A percentile compares a stretch with the other conserved stretches of the same genome.
Evolutionary conservation across 495 filamentous ascomycete genomes (phyloP).

Genomic region (Daldinia bambusicola): DNA sequence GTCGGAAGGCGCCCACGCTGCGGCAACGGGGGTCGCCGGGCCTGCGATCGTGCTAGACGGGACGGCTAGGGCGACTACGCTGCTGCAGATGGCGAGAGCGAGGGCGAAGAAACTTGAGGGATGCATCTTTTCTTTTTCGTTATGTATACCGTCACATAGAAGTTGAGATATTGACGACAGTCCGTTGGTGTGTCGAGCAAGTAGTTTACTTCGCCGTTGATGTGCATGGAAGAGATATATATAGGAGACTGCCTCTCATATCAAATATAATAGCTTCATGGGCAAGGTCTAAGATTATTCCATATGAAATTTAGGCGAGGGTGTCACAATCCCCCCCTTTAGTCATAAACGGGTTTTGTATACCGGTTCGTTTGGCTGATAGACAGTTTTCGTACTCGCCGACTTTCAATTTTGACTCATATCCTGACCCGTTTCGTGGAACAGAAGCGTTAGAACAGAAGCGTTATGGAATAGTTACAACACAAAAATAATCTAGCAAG

Average conservation of each 20-base stretch:
- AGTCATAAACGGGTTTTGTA: neutral
- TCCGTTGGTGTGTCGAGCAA: neutral
- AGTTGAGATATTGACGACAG: neutral
- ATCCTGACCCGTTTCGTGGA: neutral
- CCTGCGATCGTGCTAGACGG: neutral
- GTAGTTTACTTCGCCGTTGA: neutral
- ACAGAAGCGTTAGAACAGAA: constrained; percentile 1
- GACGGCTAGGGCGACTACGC: constrained; percentile 24
- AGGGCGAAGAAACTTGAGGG: constrained; percentile 27
- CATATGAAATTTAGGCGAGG: neutral
- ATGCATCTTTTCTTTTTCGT: constrained; percentile 31
- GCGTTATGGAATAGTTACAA: constrained; percentile 1
- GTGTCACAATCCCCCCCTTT: neutral
- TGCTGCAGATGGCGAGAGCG: constrained; percentile 35
- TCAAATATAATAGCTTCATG: neutral
- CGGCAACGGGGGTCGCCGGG: neutral
- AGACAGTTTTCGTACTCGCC: neutral
- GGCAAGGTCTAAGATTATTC: neutral
- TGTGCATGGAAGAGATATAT: neutral
- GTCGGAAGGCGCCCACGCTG: constrained; percentile 3
- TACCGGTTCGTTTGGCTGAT: neutral
- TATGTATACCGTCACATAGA: neutral
- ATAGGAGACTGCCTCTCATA: neutral
- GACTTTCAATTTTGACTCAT: neutral
- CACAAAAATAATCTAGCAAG: neutral